Base-by-base conservation (phyloP, 805 yeast species). In the Kodamaea nitidulidarum region DNA sequence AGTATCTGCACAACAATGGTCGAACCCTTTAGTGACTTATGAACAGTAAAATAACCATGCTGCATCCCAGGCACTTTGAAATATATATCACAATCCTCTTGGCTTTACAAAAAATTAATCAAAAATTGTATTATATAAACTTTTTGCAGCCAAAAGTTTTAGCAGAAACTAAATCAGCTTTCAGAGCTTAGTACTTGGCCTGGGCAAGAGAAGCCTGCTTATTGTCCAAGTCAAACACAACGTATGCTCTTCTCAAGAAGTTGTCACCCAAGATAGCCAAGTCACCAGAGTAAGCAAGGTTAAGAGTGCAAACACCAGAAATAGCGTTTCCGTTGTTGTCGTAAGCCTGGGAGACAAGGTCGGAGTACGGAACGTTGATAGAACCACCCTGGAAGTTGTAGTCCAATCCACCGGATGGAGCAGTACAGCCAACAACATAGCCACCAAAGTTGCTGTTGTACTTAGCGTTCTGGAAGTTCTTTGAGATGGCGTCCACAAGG, bases 201-300 rank as follows among this genome's bases (percentile, higher is more conserved):
- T 54, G 58, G 11, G 60, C 61, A 42, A 58, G 36, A 9, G 58
- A 50, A 15, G 56, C 46, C 26, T 47, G 43, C 39, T 48, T 46
- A 39, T 51, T 50, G 24, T 56, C 60, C 37, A 57, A 48, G 40
- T 58, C 48, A 39, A 51, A 58, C 15, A 57, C 60, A 5, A 52
- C 35, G 45, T 58, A 58, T 15, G 56, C 56, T 15, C 40, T 43
- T 32, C 59, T 51, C 38, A 58, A 52, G 45, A 58, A 57, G 51
- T 55, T 56, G 43, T 55, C 62, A 12, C 63, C 63, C 41, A 57
- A 46, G 25, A 52, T 46, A 7, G 22, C 25, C 16, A 25, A 22
- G 15, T 28, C 17, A 21, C 14, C 33, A n/a, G 38, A 18, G 12
- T 27, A 12, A 2, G 28, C 33, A 17, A 37, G 12, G 22, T 32